These are phyloP conservation scores for Pseudogymnoascus sp. DNA, from an alignment of 2,329 filamentous ascomycete genomes.

Conservation along the genomic window DNA sequence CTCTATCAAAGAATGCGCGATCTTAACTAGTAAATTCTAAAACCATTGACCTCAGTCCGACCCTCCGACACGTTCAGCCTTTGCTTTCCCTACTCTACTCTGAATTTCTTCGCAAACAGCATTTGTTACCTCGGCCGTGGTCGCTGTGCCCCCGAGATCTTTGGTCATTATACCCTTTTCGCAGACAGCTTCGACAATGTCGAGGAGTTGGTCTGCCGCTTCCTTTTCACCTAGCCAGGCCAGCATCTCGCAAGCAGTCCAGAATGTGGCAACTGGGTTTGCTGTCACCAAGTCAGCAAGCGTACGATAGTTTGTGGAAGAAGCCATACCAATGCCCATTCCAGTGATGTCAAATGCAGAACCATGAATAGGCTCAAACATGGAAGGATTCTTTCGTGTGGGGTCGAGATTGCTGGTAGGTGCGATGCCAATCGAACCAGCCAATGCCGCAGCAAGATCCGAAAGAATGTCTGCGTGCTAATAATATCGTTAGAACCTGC, in stretches of 20 bases:
- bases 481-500: constrained; percentile 23
- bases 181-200: constrained; percentile 45
- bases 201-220: constrained; percentile 42
- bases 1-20: not conserved
- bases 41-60: not conserved
- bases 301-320: not conserved
- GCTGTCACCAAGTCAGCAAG: constrained; percentile 42
- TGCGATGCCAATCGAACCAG: constrained; percentile 65
- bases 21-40: not conserved
- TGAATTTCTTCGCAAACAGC: constrained; percentile 23
- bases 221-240: constrained; percentile 48
- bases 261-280: constrained; percentile 52
- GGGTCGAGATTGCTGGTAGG: constrained; percentile 63
- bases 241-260: constrained; percentile 50
- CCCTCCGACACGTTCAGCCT: not conserved
- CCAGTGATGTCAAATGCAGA: constrained; percentile 32
- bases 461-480: constrained; percentile 58
- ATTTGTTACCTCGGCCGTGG: constrained; percentile 21
- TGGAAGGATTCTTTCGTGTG: constrained; percentile 42
- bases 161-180: constrained; percentile 30
- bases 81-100: not conserved
- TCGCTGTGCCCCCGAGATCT: constrained; percentile 3
- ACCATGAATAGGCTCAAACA: constrained; percentile 56
- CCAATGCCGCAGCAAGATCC: constrained; percentile 61
- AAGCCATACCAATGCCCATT: constrained; percentile 3